phyloP scores from a whole-genome alignment of 1,139 yeast species.

The Hemisphaericaspora xylofermentans region DNA sequence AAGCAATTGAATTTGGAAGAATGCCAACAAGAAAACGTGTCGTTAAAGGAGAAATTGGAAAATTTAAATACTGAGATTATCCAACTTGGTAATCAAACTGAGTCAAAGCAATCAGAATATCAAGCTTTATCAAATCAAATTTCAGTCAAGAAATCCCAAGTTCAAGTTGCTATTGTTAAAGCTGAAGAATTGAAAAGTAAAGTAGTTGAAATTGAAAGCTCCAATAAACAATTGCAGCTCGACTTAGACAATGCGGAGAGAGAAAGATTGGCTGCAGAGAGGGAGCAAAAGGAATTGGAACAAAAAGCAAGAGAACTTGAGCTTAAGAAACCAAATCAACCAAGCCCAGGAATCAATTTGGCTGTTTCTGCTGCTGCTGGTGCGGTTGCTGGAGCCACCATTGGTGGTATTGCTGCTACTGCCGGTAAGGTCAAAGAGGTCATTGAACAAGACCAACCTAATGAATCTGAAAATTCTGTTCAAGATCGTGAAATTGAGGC shows the following conservation, averaged over 20 bases:
- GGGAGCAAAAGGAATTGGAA: conserved; percentile 23
- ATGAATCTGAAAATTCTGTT: not conserved
- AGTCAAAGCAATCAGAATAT: conserved; percentile 49
- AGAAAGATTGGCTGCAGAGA: conserved; percentile 30
- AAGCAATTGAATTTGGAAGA: conserved; percentile 60
- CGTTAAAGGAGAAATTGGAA: conserved; percentile 67
- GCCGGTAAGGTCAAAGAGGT: conserved; percentile 7
- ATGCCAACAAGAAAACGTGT: conserved; percentile 63
- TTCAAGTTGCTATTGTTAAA: conserved; percentile 59
- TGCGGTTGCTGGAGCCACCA: conserved; percentile 18
- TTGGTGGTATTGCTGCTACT: conserved; percentile 18
- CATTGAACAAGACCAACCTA: not conserved
- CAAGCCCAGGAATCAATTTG: conserved; percentile 14
- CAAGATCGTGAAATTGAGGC: conserved; percentile 2
- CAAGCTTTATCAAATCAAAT: conserved; percentile 62
- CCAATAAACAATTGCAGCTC: conserved; percentile 23
- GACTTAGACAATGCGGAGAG: conserved; percentile 27
- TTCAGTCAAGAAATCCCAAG: conserved; percentile 68
- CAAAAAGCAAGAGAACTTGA: conserved; percentile 19
- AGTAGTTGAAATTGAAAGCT: conserved; percentile 27
- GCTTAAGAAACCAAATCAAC: conserved; percentile 18
- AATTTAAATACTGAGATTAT: conserved; percentile 64
- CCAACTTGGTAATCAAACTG: conserved; percentile 57
- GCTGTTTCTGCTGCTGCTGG: conserved; percentile 4
- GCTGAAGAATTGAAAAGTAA: conserved; percentile 42